Evolutionary conservation across 768 basidiomycete species (phyloP), one percentile per base, ranked within the genome.

Genomic region (Podaxis sp.): DNA sequence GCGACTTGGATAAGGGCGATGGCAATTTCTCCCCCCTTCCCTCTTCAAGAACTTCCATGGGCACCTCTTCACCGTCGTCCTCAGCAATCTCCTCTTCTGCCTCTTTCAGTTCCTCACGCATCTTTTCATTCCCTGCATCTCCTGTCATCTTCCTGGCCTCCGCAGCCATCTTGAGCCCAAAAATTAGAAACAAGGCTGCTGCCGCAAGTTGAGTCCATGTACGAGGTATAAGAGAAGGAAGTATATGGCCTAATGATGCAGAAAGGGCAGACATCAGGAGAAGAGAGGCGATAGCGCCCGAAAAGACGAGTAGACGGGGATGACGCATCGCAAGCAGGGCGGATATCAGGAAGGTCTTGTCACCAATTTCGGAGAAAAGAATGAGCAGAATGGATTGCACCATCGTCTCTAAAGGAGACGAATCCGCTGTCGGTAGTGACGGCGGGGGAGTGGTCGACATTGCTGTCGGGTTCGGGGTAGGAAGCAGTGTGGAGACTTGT

Each of bases 61-160:
- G 88, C 28, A 93, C 87, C 0, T 74, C 72, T 6, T 78, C 78
- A 4, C 79, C 80, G 39, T 83, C 84, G 65, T 94, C 92, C 3
- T 85, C 92, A 68, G 94, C 88, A 57, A 99, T 90, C 76, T 99
- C 96, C 72, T 96, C 94, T 76, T 90, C 89, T n/a, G 93, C 91
- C 77, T 99, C 96, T 59, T 86, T 84, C 90, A 98, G 93, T 76
- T 99, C 97, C 74, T 98, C 96, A 69, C 88, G 76, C 15, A 97
- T 90, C 76, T 95, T 94, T 64, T 86, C 89, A 58, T 78, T 88
- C 5, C 92, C 94, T 13, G 33, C 54, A 51, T 57, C 55, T 0
- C 78, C 77, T 59, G 84, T 79, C 93, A 99, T 98, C 66, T 79
- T 80, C 58, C 86, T 77, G 2, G 87, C 96, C 72, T 99, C 96